Percentiles rank a stretch among this genome's conserved stretches.
phyloP scores from a whole-genome alignment of 139 green algal genomes.

The Mychonastes homosphaera region DNA sequence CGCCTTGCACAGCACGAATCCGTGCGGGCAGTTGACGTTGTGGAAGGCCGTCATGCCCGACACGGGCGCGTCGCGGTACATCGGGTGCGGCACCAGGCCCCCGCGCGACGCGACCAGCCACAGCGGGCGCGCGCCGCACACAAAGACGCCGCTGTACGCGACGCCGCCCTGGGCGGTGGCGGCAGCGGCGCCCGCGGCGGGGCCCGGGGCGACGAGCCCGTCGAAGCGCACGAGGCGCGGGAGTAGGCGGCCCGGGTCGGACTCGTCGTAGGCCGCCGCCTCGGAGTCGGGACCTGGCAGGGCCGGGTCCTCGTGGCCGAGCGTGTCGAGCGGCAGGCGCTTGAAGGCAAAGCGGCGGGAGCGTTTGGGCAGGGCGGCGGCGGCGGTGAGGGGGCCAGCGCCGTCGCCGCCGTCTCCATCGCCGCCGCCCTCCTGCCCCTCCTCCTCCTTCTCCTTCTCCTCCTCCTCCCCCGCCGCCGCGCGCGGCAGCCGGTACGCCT shows the following conservation, averaged over 20 bases:
- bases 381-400: neutral
- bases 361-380: neutral
- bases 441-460: neutral
- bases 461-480: neutral
- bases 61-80: slow-evolving; percentile 28
- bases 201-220: slow-evolving; percentile 8
- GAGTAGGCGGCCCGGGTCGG: slow-evolving; percentile 7
- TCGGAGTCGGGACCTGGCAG: neutral
- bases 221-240: slow-evolving; percentile 30
- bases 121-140: slow-evolving; percentile 42
- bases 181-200: neutral
- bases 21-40: slow-evolving; percentile 71
- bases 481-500: slow-evolving; percentile 6
- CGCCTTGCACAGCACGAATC: slow-evolving; percentile 21
- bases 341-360: slow-evolving; percentile 25
- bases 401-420: too few species aligned
- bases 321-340: slow-evolving; percentile 28
- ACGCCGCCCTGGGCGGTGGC: neutral
- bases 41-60: slow-evolving; percentile 73
- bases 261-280: slow-evolving; percentile 2
- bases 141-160: slow-evolving; percentile 41
- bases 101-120: slow-evolving; percentile 62
- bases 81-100: slow-evolving; percentile 43
- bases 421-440: too few species aligned
- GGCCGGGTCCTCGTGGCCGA: slow-evolving; percentile 13